These are phyloP conservation scores for Citeromyces matritensis DNA, from an alignment of 805 yeast genomes.

Conservation along the genomic window DNA sequence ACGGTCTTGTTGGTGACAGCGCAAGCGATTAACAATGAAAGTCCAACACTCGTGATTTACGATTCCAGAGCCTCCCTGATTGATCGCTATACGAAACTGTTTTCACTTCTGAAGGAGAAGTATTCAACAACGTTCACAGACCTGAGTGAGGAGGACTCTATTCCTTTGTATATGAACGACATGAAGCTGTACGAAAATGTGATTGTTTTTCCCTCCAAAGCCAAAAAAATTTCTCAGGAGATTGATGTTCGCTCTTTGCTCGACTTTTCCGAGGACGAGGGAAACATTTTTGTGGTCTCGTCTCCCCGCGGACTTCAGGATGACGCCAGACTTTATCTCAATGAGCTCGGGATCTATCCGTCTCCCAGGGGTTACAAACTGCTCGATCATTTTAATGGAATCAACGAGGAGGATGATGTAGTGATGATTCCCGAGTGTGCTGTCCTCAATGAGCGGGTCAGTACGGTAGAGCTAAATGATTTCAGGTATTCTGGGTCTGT, in stretches of 20 bases:
- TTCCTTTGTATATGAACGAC: slow-evolving; percentile 22
- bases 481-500: slow-evolving; percentile 33
- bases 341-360: slow-evolving; percentile 73
- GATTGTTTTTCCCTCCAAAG: slow-evolving; percentile 42
- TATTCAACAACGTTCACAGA: slow-evolving; percentile 7
- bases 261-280: slow-evolving; percentile 50
- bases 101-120: slow-evolving; percentile 5
- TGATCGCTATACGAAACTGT: slow-evolving; percentile 9
- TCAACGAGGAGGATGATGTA: slow-evolving; percentile 9
- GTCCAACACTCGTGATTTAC: slow-evolving; percentile 2
- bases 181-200: slow-evolving; percentile 36
- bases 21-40: not conserved
- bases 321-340: slow-evolving; percentile 48
- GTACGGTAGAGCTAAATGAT: slow-evolving; percentile 4
- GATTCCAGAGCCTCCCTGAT: slow-evolving; percentile 2
- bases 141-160: slow-evolving; percentile 9
- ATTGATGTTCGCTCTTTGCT: slow-evolving; percentile 35
- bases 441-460: slow-evolving; percentile 14
- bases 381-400: slow-evolving; percentile 45
- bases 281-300: slow-evolving; percentile 57
- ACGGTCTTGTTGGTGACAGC: not conserved
- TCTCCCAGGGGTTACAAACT: slow-evolving; percentile 59
- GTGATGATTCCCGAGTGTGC: slow-evolving; percentile 8
- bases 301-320: slow-evolving; percentile 39
- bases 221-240: slow-evolving; percentile 20